These are phyloP conservation scores for Stylosanthes scabra DNA, from an alignment of 331 rosid species.

Conservation along the genomic window DNA sequence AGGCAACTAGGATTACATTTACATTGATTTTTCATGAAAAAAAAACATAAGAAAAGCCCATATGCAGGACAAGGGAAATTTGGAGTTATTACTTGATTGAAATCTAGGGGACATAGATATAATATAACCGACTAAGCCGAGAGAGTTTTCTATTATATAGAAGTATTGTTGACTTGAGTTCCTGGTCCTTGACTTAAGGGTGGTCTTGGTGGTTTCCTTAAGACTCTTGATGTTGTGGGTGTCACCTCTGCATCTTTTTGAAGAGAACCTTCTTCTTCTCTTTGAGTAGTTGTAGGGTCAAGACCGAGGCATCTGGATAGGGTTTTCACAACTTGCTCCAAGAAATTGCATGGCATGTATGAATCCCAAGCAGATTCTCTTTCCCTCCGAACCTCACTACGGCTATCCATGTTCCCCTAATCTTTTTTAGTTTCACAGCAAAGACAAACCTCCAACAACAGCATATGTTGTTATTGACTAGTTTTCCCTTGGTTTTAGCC, in stretches of 20 bases:
- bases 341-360: constrained; percentile 47
- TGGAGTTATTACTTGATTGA: neutral
- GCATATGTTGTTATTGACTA: neutral
- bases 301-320: constrained; percentile 54
- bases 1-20: neutral
- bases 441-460: constrained; percentile 32
- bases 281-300: constrained; percentile 32
- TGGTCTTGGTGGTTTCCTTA: constrained; percentile 49
- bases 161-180: constrained; percentile 41
- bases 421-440: neutral
- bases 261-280: constrained; percentile 2
- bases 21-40: neutral
- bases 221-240: constrained; percentile 31
- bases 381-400: constrained; percentile 34
- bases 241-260: constrained; percentile 22
- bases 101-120: neutral
- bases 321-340: constrained; percentile 47
- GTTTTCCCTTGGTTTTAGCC: neutral
- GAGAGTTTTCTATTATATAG: constrained; percentile 6
- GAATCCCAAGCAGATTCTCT: constrained; percentile 31
- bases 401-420: constrained; percentile 30
- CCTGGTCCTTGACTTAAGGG: constrained; percentile 48
- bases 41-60: neutral
- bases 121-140: neutral
- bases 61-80: neutral